Percentiles rank a stretch among this genome's conserved stretches.
Conservation (phyloP, 2,329 filamentous ascomycete genomes). For the Hymenoscyphus fraxineus region DNA sequence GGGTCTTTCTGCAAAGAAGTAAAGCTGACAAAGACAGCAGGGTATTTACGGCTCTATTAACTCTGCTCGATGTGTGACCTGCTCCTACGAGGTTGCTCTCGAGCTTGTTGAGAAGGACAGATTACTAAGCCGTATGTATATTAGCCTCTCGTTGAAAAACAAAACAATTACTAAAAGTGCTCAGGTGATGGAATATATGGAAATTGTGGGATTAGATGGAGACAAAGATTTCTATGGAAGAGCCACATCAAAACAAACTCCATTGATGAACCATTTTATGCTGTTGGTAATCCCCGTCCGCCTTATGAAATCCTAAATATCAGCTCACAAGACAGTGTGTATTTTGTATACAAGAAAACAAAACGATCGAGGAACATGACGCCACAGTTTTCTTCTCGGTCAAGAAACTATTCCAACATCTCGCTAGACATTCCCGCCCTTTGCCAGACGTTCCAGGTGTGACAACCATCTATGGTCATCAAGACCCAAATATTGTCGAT, state of each 20-base stretch:
- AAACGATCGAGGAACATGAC: constrained; percentile 34
- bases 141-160: neutral
- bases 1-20: neutral
- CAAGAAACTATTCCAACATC: constrained; percentile 29
- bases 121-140: constrained; percentile 24
- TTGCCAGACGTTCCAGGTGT: constrained; percentile 30
- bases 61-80: constrained; percentile 32
- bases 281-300: constrained; percentile 20
- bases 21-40: constrained; percentile 22
- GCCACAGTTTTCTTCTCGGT: constrained; percentile 35
- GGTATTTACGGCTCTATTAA: constrained; percentile 31
- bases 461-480: constrained; percentile 28
- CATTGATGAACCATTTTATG: constrained; percentile 32
- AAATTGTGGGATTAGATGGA: constrained; percentile 31
- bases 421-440: constrained; percentile 31
- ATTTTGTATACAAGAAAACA: constrained; percentile 33
- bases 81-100: constrained; percentile 32
- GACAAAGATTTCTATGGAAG: constrained; percentile 33
- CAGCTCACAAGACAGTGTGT: constrained; percentile 25
- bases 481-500: constrained; percentile 25
- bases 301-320: neutral
- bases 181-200: constrained; percentile 31
- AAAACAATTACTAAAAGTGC: constrained; percentile 4
- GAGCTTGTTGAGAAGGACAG: constrained; percentile 32
- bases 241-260: constrained; percentile 31